These are phyloP conservation scores for Alloteropsis angusta DNA, from an alignment of 202 grass and related monocot genomes.

Conservation along the genomic window DNA sequence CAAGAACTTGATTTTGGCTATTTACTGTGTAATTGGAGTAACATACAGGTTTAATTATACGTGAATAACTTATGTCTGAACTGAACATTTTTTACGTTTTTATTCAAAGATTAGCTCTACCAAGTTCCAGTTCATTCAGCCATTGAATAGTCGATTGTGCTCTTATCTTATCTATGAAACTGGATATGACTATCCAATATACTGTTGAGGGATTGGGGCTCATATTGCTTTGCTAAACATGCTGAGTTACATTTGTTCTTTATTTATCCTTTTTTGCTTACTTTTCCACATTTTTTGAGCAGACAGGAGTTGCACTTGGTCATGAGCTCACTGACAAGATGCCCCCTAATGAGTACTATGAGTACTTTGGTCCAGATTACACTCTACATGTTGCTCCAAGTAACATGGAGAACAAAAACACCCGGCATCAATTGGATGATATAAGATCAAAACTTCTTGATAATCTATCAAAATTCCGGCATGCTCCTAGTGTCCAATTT, in stretches of 20 bases:
- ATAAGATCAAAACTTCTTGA: conserved; percentile 80
- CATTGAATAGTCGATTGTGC: neutral
- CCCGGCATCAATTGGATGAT: conserved; percentile 54
- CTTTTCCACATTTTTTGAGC: conserved; percentile 4
- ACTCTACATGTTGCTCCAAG: conserved; percentile 73
- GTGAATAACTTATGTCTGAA: neutral
- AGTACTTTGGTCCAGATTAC: conserved; percentile 91
- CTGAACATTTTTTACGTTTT: neutral
- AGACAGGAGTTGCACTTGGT: conserved; percentile 89
- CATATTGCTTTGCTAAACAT: neutral
- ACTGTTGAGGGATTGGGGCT: neutral
- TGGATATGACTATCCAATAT: neutral
- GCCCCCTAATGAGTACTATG: conserved; percentile 74
- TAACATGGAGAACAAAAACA: conserved; percentile 99
- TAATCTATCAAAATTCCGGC: conserved; percentile 81
- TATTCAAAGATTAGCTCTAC: neutral
- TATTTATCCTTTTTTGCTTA: neutral
- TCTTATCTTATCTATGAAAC: neutral
- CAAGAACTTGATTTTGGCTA: neutral
- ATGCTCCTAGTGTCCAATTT: conserved; percentile 90
- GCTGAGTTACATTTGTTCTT: neutral
- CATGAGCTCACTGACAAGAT: conserved; percentile 86
- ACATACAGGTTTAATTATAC: neutral
- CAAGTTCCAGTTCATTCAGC: neutral
- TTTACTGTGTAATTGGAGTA: neutral